Base-by-base conservation (phyloP, 345 rosid genomes). In the Euphorbia peplus region DNA sequence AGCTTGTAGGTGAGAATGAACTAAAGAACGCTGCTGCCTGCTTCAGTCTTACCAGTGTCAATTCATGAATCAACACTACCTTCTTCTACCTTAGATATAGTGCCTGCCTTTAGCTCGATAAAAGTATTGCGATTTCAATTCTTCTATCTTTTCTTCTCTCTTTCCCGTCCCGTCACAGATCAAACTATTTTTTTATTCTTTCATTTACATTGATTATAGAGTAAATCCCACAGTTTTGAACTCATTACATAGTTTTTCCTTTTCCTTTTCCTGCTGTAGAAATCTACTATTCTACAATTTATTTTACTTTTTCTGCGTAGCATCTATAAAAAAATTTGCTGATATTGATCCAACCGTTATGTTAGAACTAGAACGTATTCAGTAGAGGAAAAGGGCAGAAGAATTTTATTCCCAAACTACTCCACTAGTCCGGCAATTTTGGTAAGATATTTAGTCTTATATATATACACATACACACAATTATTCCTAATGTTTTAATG, bases 11-110 rank as follows among this genome's bases (percentile, higher is more conserved):
- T 24, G 90, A 85, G 55, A 87, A 86, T 6, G 97, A 90, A 72
- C 54, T 87, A 83, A 93, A 87, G 85, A 90, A 74, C 73, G 98
- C 96, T 4, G 93, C 97, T 26, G 91, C 91, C 14, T 82, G 95
- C 77, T 87, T 93, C 73, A 89, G 83, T 70, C 92, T 93, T 29
- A 91, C 90, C 21, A 87, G 96, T 82, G 83, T 90, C 76, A 86
- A 82, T 54, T 82, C 81, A 86, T 64, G 48, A 66, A 29, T 30
- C 19, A 30, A 15, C 50, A 66, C 48, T 44, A 41, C 60, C 53
- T 32, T 44, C 26, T 51, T 29, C 60, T 21, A 15, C 22, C 41
- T n/a, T 21, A 26, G 32, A 37, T 47, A 69, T 47, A 69, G 57
- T 56, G 46, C 5, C 44, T 56, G 46, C 5, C 44, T 26, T 5